phyloP scores from a whole-genome alignment of 1,284 basidiomycete genomes.

The Pholiota adiposa region DNA sequence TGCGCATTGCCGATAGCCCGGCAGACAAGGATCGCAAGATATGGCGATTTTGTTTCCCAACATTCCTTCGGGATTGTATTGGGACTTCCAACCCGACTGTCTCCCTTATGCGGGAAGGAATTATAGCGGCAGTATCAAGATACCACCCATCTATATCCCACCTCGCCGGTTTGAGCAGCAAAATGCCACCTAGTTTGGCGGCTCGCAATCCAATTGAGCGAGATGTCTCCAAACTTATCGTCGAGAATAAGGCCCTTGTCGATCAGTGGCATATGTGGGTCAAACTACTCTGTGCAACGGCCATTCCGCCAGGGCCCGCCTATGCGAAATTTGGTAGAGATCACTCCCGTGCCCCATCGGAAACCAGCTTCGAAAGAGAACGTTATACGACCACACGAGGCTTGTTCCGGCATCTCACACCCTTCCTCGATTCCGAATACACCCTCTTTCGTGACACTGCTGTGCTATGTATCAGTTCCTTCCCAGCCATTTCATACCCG shows the following conservation, averaged over 20 bases:
- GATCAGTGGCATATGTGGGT: constrained; percentile 92
- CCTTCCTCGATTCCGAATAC: constrained; percentile 88
- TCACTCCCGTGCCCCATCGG: constrained; percentile 75
- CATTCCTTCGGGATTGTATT: constrained; percentile 59
- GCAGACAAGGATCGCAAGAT: constrained; percentile 66
- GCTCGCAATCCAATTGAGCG: constrained; percentile 49
- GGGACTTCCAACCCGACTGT: constrained; percentile 50
- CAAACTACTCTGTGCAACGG: constrained; percentile 81
- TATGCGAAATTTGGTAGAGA: constrained; percentile 64
- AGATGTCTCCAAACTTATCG: constrained; percentile 54
- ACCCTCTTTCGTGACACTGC: constrained; percentile 84
- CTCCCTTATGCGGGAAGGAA: constrained; percentile 58
- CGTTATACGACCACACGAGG: constrained; percentile 79
- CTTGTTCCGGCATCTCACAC: constrained; percentile 85
- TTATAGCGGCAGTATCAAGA: constrained; percentile 67
- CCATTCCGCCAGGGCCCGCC: constrained; percentile 64
- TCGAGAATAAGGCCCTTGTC: constrained; percentile 69
- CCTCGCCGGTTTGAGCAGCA: constrained; percentile 66
- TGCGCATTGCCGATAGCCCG: constrained; percentile 70
- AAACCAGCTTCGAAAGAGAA: constrained; percentile 73
- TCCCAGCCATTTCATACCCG: constrained; percentile 78
- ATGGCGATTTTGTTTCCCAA: constrained; percentile 74
- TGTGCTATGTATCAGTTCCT: constrained; percentile 86
- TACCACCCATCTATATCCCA: constrained; percentile 72
- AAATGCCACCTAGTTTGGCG: constrained; percentile 47